These are phyloP conservation scores for Lepidium sativum DNA, from an alignment of 345 rosid species.

Conservation along the genomic window DNA sequence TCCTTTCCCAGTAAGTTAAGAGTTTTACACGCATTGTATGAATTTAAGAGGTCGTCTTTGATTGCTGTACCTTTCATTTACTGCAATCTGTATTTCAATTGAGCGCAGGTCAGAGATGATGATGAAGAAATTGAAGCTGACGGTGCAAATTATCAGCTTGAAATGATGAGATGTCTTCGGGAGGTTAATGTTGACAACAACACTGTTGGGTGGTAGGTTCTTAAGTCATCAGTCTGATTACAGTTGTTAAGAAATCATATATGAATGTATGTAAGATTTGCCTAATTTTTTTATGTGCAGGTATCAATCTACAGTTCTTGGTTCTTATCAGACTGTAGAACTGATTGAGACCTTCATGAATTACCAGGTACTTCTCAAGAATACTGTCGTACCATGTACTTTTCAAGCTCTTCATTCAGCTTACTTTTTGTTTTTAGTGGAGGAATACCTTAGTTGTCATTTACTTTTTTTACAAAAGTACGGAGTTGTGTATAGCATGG, in stretches of 20 bases:
- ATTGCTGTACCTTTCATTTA: not conserved
- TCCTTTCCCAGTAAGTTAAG: conserved; percentile 76
- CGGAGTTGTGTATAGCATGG: not conserved
- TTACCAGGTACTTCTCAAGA: conserved; percentile 63
- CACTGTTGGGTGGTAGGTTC: conserved; percentile 87
- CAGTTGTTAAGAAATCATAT: not conserved
- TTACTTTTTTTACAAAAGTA: not conserved
- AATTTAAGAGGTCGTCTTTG: not conserved
- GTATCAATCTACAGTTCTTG: conserved; percentile 93
- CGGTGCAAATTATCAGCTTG: conserved; percentile 99
- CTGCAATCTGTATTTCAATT: not conserved
- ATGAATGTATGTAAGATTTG: not conserved
- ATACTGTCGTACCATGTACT: not conserved
- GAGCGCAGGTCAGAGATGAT: conserved; percentile 62
- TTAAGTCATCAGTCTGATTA: not conserved
- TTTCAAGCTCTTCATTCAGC: not conserved
- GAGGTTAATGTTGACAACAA: conserved; percentile 99
- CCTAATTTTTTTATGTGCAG: conserved; percentile 34
- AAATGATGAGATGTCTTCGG: conserved; percentile 96
- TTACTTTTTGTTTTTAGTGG: not conserved
- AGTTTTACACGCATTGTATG: not conserved
- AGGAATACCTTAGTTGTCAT: not conserved
- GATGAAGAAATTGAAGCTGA: conserved; percentile 98
- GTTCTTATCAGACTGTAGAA: conserved; percentile 89
- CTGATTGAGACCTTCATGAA: conserved; percentile 98